Conservation (phyloP, 116 monocot species). For the Iris pallida region DNA sequence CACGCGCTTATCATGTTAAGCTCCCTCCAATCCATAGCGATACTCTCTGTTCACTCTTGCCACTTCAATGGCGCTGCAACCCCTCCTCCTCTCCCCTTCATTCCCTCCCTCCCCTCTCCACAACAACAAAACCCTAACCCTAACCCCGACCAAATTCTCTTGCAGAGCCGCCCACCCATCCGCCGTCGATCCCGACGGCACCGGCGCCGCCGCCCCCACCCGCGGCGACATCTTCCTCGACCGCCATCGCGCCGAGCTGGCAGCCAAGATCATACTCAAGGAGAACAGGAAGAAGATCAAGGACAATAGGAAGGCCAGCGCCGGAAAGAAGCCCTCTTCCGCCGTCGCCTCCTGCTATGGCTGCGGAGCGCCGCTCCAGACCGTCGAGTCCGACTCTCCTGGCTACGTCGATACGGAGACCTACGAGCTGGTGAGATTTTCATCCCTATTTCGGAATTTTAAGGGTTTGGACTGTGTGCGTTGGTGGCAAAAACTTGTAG, state of each 20-base stretch:
- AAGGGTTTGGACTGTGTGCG: background rate
- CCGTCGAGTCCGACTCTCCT: conserved; percentile 52
- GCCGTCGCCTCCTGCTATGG: conserved; percentile 68
- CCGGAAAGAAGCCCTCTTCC: conserved; percentile 6
- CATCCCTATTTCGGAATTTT: background rate
- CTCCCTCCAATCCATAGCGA: background rate
- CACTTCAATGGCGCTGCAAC: conserved; percentile 13
- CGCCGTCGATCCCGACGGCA: conserved; percentile 45
- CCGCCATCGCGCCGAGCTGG: conserved; percentile 24
- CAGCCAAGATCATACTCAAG: conserved; percentile 39
- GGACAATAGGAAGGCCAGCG: conserved; percentile 13
- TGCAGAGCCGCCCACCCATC: background rate
- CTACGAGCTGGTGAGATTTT: conserved; percentile 64
- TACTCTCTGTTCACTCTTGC: background rate
- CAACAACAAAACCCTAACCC: background rate
- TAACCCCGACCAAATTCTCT: background rate
- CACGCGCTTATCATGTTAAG: background rate
- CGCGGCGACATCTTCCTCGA: conserved; percentile 73
- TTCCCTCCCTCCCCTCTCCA: background rate
- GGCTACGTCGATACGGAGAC: conserved; percentile 70
- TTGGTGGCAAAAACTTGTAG: background rate
- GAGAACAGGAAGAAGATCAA: conserved; percentile 28
- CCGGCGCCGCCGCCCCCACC: conserved; percentile 65
- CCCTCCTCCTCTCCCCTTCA: conserved; percentile 4
- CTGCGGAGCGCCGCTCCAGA: conserved; percentile 86